phyloP scores from a whole-genome alignment of 192 early-diverging fungal genomes.

The Podila verticillata region DNA sequence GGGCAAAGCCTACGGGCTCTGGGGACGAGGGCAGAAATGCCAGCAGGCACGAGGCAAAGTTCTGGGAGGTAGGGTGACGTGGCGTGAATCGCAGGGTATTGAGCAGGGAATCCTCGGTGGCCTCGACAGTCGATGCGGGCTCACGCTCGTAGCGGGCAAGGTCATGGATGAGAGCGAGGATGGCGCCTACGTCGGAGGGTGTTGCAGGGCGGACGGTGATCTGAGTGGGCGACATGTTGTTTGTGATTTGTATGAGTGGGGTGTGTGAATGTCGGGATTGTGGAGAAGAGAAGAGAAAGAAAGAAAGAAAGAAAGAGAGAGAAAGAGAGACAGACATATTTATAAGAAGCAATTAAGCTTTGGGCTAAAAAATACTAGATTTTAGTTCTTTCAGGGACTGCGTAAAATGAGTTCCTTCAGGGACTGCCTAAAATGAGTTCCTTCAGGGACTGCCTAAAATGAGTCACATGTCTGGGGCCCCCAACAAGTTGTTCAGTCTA shows the following conservation, averaged over 20 bases:
- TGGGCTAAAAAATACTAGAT: too few species aligned
- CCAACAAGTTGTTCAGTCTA: too few species aligned
- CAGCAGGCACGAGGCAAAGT: constrained; percentile 41
- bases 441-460: too few species aligned
- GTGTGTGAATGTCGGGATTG: too few species aligned
- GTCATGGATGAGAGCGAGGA: constrained; percentile 75
- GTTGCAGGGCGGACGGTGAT: constrained; percentile 63
- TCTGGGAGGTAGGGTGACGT: constrained; percentile 75
- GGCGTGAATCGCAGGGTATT: constrained; percentile 72
- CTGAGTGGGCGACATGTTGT: constrained; percentile 19
- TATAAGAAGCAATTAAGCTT: too few species aligned
- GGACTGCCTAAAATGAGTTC: too few species aligned
- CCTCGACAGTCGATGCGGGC: constrained; percentile 71
- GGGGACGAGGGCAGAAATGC: constrained; percentile 6
- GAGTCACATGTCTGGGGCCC: too few species aligned
- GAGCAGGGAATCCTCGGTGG: constrained; percentile 71
- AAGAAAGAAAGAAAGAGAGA: background rate
- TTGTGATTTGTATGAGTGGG: background rate
- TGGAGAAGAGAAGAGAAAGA: background rate
- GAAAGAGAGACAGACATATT: too few species aligned
- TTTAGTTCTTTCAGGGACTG: too few species aligned
- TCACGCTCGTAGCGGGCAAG: constrained; percentile 82
- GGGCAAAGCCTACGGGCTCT: constrained; percentile 77
- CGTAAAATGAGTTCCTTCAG: too few species aligned
- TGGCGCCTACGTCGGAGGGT: constrained; percentile 65